A percentile compares a stretch with the other conserved stretches of the same genome.
These are phyloP conservation scores for Barbatosphaeria neglecta DNA, from an alignment of 495 filamentous ascomycete species.

Conservation along the genomic window DNA sequence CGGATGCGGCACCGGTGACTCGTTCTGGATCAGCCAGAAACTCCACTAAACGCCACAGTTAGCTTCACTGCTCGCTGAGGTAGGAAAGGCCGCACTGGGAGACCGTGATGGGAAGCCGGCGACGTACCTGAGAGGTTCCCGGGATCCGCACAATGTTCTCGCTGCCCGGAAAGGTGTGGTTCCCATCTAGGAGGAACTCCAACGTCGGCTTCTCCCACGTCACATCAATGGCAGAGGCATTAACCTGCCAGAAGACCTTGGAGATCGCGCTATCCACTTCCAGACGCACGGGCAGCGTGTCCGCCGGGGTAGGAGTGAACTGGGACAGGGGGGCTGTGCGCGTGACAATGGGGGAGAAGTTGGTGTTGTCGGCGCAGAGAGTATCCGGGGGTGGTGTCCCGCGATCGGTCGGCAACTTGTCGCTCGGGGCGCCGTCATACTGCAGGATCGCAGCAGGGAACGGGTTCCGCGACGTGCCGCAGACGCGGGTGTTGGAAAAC, in stretches of 20 bases:
- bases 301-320: not conserved
- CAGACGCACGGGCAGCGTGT: slow-evolving; percentile 4
- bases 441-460: slow-evolving; percentile 8
- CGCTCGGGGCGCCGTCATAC: slow-evolving; percentile 2
- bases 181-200: slow-evolving; percentile 20
- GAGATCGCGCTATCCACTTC: not conserved
- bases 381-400: slow-evolving; percentile 1
- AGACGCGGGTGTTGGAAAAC: not conserved
- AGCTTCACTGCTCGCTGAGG: not conserved
- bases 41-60: slow-evolving; percentile 3
- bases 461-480: slow-evolving; percentile 4
- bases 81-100: not conserved
- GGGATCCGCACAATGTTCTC: slow-evolving; percentile 27
- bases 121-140: slow-evolving; percentile 8
- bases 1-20: slow-evolving; percentile 17
- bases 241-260: slow-evolving; percentile 20
- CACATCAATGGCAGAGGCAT: slow-evolving; percentile 15
- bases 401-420: slow-evolving; percentile 3
- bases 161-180: slow-evolving; percentile 14
- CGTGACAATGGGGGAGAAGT: slow-evolving; percentile 4
- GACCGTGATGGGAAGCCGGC: slow-evolving; percentile 1
- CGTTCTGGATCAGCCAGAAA: slow-evolving; percentile 18
- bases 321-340: slow-evolving; percentile 4
- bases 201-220: slow-evolving; percentile 28
- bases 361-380: slow-evolving; percentile 4